phyloP scores from a whole-genome alignment of 768 basidiomycete genomes.

The Asterophora parasitica region DNA sequence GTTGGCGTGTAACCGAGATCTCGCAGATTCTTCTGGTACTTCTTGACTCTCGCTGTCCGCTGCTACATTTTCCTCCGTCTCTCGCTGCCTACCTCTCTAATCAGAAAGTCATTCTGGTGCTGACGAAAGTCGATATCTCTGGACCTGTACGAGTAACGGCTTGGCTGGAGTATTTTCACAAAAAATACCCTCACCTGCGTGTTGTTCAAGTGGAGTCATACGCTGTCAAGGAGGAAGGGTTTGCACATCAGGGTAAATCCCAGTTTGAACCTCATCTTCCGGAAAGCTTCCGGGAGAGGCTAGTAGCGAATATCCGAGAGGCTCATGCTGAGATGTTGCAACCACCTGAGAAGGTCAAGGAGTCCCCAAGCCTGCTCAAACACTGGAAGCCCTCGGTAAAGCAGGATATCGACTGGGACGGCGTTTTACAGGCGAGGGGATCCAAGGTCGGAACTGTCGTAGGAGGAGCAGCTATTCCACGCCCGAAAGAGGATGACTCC shows the following conservation, averaged over 20 bases:
- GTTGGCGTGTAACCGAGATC: slow-evolving; percentile 92
- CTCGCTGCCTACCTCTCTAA: slow-evolving; percentile 59
- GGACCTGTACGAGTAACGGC: slow-evolving; percentile 57
- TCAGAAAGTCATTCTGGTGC: slow-evolving; percentile 61
- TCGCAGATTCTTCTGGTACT: slow-evolving; percentile 86
- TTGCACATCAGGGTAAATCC: slow-evolving; percentile 40
- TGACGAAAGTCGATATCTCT: slow-evolving; percentile 87
- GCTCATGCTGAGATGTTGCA: slow-evolving; percentile 63
- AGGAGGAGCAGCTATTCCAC: slow-evolving; percentile 36
- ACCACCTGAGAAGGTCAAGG: slow-evolving; percentile 57
- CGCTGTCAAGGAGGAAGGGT: slow-evolving; percentile 39
- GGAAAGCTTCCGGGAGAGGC: slow-evolving; percentile 51
- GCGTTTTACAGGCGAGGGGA: slow-evolving; percentile 41
- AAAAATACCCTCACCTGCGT: slow-evolving; percentile 46
- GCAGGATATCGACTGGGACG: slow-evolving; percentile 69
- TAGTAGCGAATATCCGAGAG: slow-evolving; percentile 60
- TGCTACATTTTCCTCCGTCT: slow-evolving; percentile 80
- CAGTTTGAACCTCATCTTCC: slow-evolving; percentile 67
- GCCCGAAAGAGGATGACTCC: slow-evolving; percentile 15
- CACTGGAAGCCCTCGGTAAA: slow-evolving; percentile 68
- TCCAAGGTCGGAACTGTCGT: slow-evolving; percentile 41
- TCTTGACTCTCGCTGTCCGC: slow-evolving; percentile 86
- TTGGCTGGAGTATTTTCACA: slow-evolving; percentile 61
- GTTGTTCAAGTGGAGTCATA: slow-evolving; percentile 81
- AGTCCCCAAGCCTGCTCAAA: slow-evolving; percentile 42